A percentile compares a stretch with the other conserved stretches of the same genome.
phyloP scores from a whole-genome alignment of 83 land plant genomes.

The Diphasiastrum complanatum region DNA sequence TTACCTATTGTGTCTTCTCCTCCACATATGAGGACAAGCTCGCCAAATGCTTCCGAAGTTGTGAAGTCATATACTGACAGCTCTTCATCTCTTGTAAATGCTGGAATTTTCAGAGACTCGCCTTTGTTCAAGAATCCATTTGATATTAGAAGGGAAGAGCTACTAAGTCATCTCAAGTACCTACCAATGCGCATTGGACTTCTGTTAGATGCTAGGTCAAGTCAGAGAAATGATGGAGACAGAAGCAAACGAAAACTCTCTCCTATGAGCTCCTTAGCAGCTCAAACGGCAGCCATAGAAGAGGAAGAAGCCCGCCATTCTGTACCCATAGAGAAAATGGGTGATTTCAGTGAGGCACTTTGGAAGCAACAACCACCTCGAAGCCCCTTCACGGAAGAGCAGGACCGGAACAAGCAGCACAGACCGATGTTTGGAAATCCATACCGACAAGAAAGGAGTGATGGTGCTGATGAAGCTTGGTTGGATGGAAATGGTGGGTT shows the following conservation, averaged over 20 bases:
- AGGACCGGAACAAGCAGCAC: slow-evolving; percentile 34
- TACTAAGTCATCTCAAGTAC: slow-evolving; percentile 31
- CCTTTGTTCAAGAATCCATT: slow-evolving; percentile 31
- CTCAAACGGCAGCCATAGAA: slow-evolving; percentile 29
- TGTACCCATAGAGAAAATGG: slow-evolving; percentile 37
- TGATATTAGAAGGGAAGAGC: slow-evolving; percentile 28
- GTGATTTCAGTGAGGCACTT: slow-evolving; percentile 36
- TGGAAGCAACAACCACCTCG: slow-evolving; percentile 35
- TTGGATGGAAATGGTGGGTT: slow-evolving; percentile 27
- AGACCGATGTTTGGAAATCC: slow-evolving; percentile 35
- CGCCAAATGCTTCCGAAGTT: slow-evolving; percentile 13
- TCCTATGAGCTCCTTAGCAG: slow-evolving; percentile 21
- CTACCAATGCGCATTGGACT: slow-evolving; percentile 31
- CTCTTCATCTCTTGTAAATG: not conserved
- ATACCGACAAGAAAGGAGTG: slow-evolving; percentile 30
- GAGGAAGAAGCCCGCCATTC: slow-evolving; percentile 40
- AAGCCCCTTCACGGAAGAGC: slow-evolving; percentile 36
- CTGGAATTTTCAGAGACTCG: slow-evolving; percentile 23
- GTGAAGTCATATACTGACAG: not conserved
- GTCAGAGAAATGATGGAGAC: slow-evolving; percentile 12
- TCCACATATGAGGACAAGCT: slow-evolving; percentile 1
- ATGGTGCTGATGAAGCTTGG: slow-evolving; percentile 38
- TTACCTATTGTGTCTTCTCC: slow-evolving; percentile 14
- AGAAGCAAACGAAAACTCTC: slow-evolving; percentile 10
- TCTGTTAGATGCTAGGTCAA: slow-evolving; percentile 25